These are phyloP conservation scores for Megacollybia marginata DNA, from an alignment of 768 basidiomycete genomes.

Conservation along the genomic window DNA sequence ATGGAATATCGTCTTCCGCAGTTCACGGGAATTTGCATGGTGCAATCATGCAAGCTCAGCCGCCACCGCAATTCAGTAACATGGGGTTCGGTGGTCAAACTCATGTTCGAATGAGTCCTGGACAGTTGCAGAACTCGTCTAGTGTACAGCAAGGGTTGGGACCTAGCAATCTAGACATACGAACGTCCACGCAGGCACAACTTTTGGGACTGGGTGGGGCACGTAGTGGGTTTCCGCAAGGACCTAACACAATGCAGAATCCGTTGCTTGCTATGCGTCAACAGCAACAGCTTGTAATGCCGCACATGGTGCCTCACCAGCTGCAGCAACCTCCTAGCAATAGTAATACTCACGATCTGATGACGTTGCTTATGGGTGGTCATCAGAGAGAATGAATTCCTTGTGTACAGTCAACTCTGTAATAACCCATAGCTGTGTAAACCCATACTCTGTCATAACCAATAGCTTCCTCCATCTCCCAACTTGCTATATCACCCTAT, in stretches of 20 bases:
- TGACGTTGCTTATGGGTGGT: conserved; percentile 79
- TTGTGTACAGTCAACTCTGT: too few relatives aligned
- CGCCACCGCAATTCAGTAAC: conserved; percentile 36
- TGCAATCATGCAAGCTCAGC: conserved; percentile 26
- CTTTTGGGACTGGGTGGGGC: conserved; percentile 43
- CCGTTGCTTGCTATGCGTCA: conserved; percentile 43
- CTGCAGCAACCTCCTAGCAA: conserved; percentile 49
- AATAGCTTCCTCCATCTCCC: too few relatives aligned
- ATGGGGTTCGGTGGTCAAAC: conserved; percentile 36
- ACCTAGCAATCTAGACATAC: conserved; percentile 48
- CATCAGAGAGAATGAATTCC: conserved; percentile 51
- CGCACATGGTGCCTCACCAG: conserved; percentile 51
- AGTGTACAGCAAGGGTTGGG: conserved; percentile 39
- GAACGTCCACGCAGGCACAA: conserved; percentile 42
- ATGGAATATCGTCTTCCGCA: conserved; percentile 34
- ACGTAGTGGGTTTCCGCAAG: conserved; percentile 43
- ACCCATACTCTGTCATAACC: too few relatives aligned
- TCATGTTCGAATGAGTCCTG: conserved; percentile 41
- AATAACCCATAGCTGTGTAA: too few relatives aligned
- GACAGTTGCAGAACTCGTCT: conserved; percentile 41
- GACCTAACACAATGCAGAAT: conserved; percentile 26
- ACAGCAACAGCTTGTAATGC: conserved; percentile 38
- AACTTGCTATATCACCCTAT: too few relatives aligned
- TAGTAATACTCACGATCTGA: conserved; percentile 65
- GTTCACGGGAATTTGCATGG: conserved; percentile 43